phyloP scores from a whole-genome alignment of 2,329 filamentous ascomycete species.

The Albophoma yamanashiensis region DNA sequence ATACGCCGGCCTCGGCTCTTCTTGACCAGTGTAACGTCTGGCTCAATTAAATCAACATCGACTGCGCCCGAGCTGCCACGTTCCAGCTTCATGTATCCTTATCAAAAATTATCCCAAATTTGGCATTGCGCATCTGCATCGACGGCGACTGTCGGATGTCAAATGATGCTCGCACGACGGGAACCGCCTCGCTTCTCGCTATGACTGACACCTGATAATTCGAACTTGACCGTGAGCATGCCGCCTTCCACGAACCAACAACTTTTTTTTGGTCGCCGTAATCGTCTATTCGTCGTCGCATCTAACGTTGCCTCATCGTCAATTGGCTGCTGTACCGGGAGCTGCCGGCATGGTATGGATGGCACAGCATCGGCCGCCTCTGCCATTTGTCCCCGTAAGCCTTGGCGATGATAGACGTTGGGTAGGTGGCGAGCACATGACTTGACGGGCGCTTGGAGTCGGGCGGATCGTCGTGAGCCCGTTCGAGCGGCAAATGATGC shows the following conservation, averaged over 20 bases:
- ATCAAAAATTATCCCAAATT: constrained; percentile 11
- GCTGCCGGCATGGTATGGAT: not conserved
- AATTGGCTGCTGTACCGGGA: not conserved
- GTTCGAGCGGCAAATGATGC: not conserved
- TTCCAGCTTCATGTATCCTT: constrained; percentile 19
- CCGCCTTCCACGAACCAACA: constrained; percentile 16
- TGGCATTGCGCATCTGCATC: constrained; percentile 15
- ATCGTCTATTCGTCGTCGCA: constrained; percentile 15
- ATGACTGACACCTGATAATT: constrained; percentile 18
- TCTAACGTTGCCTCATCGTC: not conserved
- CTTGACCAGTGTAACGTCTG: constrained; percentile 20
- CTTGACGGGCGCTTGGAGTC: not conserved
- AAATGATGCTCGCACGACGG: constrained; percentile 5
- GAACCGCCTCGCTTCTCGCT: constrained; percentile 8
- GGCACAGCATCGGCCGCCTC: not conserved
- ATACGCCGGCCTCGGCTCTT: constrained; percentile 21
- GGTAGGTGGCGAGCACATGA: not conserved
- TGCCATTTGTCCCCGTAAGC: not conserved
- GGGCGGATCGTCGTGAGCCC: not conserved
- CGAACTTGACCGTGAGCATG: constrained; percentile 21
- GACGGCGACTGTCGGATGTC: constrained; percentile 15
- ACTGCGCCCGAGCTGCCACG: constrained; percentile 17
- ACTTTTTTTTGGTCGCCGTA: constrained; percentile 15
- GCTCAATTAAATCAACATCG: constrained; percentile 21
- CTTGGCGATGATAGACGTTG: not conserved